A percentile compares a stretch with the other conserved stretches of the same genome.
phyloP scores from a whole-genome alignment of 2,329 filamentous ascomycete genomes.

The Fusarium udum region DNA sequence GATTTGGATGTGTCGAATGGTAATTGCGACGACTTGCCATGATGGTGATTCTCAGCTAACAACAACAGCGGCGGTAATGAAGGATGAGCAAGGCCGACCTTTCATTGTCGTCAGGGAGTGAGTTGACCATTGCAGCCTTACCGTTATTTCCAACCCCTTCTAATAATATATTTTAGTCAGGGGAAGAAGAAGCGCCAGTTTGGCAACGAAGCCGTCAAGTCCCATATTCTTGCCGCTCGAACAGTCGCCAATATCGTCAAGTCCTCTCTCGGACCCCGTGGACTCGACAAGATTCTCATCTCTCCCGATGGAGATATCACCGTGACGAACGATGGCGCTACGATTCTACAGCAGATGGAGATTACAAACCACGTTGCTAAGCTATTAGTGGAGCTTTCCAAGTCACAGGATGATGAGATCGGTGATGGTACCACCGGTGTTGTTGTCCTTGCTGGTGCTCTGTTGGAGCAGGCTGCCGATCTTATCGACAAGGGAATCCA shows the following conservation, averaged over 20 bases:
- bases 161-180: conserved; percentile 68
- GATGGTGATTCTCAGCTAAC: conserved; percentile 29
- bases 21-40: conserved; percentile 54
- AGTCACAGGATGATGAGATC: conserved; percentile 98
- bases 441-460: conserved; percentile 91
- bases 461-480: conserved; percentile 95
- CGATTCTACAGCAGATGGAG: conserved; percentile 98
- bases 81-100: conserved; percentile 95
- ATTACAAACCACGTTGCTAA: conserved; percentile 98
- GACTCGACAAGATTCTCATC: conserved; percentile 98
- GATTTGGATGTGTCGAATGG: conserved; percentile 87
- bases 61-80: conserved; percentile 75
- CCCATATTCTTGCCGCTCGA: conserved; percentile 94
- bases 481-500: conserved; percentile 99
- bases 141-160: conserved; percentile 8
- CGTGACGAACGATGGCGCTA: conserved; percentile 98
- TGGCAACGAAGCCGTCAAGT: conserved; percentile 96
- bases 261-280: conserved; percentile 93
- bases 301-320: conserved; percentile 99
- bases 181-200: conserved; percentile 97
- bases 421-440: conserved; percentile 98
- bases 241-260: conserved; percentile 98
- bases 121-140: conserved; percentile 50
- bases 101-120: conserved; percentile 99
- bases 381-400: conserved; percentile 94